These are phyloP conservation scores for Pleurotus eryngii DNA, from an alignment of 768 basidiomycete species.

Conservation along the genomic window DNA sequence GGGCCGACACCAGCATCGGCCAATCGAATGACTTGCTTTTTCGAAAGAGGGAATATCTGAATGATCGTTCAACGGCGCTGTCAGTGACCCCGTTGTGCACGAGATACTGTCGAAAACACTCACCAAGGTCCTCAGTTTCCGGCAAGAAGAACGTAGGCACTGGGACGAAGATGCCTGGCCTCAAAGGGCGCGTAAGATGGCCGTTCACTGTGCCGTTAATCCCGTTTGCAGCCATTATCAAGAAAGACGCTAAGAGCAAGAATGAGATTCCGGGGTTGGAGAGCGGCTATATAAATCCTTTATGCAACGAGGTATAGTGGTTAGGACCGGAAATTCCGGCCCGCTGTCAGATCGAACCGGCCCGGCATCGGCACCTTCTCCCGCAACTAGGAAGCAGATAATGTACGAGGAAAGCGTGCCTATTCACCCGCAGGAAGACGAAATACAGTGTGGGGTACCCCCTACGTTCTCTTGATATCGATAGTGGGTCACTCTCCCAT, in stretches of 20 bases:
- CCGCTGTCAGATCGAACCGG: slow-evolving; percentile 20
- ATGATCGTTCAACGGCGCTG: background rate
- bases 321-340: slow-evolving; percentile 22
- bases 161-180: slow-evolving; percentile 79
- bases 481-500: too few species aligned
- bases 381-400: slow-evolving; percentile 8
- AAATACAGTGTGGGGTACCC: too few species aligned
- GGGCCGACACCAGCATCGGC: slow-evolving; percentile 69
- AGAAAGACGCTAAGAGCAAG: background rate
- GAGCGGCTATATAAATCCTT: slow-evolving; percentile 4
- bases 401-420: background rate
- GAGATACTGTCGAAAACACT: slow-evolving; percentile 21
- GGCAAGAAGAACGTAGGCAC: slow-evolving; percentile 82
- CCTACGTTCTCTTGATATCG: too few species aligned
- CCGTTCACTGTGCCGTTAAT: slow-evolving; percentile 25
- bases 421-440: too few species aligned
- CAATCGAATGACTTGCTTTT: slow-evolving; percentile 57
- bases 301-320: slow-evolving; percentile 19
- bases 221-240: slow-evolving; percentile 37
- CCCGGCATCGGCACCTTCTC: slow-evolving; percentile 15
- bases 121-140: slow-evolving; percentile 80
- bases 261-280: background rate
- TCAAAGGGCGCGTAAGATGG: slow-evolving; percentile 49
- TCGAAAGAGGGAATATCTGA: slow-evolving; percentile 68
- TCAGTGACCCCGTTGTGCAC: background rate